These are phyloP conservation scores for Didymella arachidicola DNA, from an alignment of 2,329 filamentous ascomycete genomes.

Conservation along the genomic window DNA sequence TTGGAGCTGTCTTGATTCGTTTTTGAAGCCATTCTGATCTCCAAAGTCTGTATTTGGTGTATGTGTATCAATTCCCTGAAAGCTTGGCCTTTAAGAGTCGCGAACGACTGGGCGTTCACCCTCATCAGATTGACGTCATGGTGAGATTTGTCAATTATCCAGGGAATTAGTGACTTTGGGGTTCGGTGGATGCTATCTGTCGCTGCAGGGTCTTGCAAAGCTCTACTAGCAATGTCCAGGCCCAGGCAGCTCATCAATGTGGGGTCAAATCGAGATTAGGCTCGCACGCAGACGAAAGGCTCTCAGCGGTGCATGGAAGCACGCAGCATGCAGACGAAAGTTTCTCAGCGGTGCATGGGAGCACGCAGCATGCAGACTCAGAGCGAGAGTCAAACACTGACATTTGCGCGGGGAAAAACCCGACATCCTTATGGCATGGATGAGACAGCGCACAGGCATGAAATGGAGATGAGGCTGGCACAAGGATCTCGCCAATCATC, in stretches of 20 bases:
- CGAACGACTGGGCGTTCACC: not conserved
- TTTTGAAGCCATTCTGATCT: conserved; percentile 6
- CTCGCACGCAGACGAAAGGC: not conserved
- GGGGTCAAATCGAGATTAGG: not conserved
- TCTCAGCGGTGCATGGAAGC: not conserved
- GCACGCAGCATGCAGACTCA: not conserved
- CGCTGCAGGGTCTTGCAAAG: not conserved
- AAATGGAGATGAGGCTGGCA: not conserved
- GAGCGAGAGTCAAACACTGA: conserved; percentile 1
- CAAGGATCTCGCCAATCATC: not conserved
- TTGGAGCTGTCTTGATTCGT: conserved; percentile 26
- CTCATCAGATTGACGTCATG: conserved; percentile 18
- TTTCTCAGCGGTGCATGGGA: not conserved
- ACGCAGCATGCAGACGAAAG: not conserved
- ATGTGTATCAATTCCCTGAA: not conserved
- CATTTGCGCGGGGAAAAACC: not conserved
- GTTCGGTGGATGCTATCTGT: not conserved
- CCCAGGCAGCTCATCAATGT: not conserved
- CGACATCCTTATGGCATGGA: not conserved
- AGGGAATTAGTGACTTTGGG: not conserved
- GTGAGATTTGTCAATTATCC: not conserved
- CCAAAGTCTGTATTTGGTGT: not conserved
- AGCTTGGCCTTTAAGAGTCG: conserved; percentile 1
- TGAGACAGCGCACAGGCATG: conserved; percentile 8
- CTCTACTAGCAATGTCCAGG: not conserved